Evolutionary conservation across 805 yeast species (phyloP), one percentile per base, ranked within the genome.

Genomic region (Allodekkera sacchari): DNA sequence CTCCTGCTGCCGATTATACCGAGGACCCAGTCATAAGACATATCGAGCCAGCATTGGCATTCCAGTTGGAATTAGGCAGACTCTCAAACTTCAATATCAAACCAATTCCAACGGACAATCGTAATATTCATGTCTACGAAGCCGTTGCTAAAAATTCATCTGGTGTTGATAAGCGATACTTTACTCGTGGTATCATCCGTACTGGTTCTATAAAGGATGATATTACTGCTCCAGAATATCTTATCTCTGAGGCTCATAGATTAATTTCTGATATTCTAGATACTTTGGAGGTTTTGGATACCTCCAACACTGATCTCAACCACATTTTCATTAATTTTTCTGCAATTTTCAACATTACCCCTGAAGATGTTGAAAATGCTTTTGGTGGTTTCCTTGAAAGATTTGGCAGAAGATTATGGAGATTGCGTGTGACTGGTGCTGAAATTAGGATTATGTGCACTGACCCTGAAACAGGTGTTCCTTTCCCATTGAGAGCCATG

Each of bases 321-420:
- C 97, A 92, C 56, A 92, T 92, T 43, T 92, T 92, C 66, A 89
- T 92, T 60, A 89, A 92, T 64, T 92, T 92, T 61, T 81, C 96
- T 32, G 95, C 96, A 42, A 89, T 84, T 21, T 92, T 94, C 71
- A 87, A 87, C 45, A 83, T 92, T 36, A 77, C 84, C 38, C 96
- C 97, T 28, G 83, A 81, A 48, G 97, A 92, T 62, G 96, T 92
- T 39, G 96, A 89, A 61, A 87, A 85, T 41, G 96, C 98, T 4
- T 88, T 92, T 59, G 97, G 95, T 44, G 94, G 96, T 14, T 92
- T 92, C 76, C 69, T 92, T 63, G 96, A 89, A 62, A 77, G 98
- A 62, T 92, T 92, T 46, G 98, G 98, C 41, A 76, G 96, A 64
- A 75, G 96, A 59, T 71, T 92, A 53, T 84, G 97, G 94, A 77